Base-by-base conservation (phyloP, 2,329 filamentous ascomycete genomes). In the Apiospora kogelbergensis region DNA sequence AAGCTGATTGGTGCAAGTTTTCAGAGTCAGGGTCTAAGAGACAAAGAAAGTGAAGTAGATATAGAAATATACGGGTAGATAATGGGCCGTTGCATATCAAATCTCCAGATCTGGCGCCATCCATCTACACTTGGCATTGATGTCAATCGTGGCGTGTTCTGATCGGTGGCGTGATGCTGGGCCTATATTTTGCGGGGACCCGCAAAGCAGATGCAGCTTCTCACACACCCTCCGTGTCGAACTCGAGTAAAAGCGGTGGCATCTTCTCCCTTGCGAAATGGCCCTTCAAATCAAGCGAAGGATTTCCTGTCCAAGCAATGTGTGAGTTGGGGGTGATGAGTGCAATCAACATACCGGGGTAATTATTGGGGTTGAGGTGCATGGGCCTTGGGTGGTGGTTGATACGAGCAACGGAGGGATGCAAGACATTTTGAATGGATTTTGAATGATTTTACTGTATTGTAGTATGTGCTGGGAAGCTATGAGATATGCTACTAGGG, bases 381-480 rank as follows among this genome's bases (percentile, higher is more conserved):
- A 33, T 37, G 30, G n/a, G n/a, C n/a, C n/a, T n/a, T n/a, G n/a
- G n/a, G n/a, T n/a, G n/a, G n/a, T n/a, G n/a, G n/a, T n/a, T 53
- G 17, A 37, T 15, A n/a, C 6, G 13, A 17, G 30, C 20, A 13
- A 60, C 20, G 11, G 30, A 60, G 3, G 17, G 9, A 60, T 9
- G 3, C 20, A 13, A 22, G 53, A 11, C 17, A 60, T 37, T 17
- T n/a, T 37, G 30, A 9, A 6, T 37, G 30, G 17, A n/a, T 37
- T 60, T 60, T 66, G 22, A 37, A 53, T 5, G 24, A 46, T 66
- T 66, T 66, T 66, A 66, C 65, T 66, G 65, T 53, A 66, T 65
- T 65, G 53, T n/a, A 60, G 53, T 60, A n/a, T n/a, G n/a, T 33
- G 63, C 24, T n/a, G 41, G 26, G 17, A 53, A 66, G 44, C 65